These are phyloP conservation scores for Cytospora chrysosperma DNA, from an alignment of 2,329 filamentous ascomycete genomes.

Conservation along the genomic window DNA sequence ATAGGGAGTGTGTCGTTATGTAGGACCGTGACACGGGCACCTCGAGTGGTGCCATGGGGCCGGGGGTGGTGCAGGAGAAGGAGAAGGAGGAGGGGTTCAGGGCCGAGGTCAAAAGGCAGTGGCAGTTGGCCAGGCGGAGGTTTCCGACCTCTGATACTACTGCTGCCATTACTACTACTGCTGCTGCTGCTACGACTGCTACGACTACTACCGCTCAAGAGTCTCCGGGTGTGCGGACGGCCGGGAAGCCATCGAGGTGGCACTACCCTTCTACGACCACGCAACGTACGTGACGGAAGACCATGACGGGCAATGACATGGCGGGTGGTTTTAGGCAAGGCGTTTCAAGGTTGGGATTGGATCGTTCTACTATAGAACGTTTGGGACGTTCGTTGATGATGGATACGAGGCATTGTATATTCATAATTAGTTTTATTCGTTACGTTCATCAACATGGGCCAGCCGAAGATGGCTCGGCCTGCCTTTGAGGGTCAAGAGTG, in stretches of 20 bases:
- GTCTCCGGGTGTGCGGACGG: not conserved
- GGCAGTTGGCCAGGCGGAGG: not conserved
- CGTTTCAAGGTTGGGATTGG: not conserved
- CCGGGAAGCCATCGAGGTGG: not conserved
- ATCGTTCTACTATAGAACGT: not conserved
- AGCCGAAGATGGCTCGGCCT: not conserved
- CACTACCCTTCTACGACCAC: not conserved
- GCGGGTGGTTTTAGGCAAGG: not conserved
- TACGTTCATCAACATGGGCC: not conserved
- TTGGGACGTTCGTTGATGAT: not conserved
- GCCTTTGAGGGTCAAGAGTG: not conserved
- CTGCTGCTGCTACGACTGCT: not conserved
- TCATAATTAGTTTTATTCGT: not conserved
- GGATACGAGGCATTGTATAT: not conserved
- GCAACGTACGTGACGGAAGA: not conserved
- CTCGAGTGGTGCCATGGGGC: too few relatives aligned
- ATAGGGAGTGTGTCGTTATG: slow-evolving; percentile 49
- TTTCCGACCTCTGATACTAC: not conserved
- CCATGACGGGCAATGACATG: not conserved
- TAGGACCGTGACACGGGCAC: slow-evolving; percentile 28
- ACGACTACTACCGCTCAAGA: not conserved
- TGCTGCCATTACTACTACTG: not conserved
- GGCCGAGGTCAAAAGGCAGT: not conserved
- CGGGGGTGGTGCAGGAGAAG: too few relatives aligned
- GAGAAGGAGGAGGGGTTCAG: not conserved